Evolutionary conservation across 139 green algal species (phyloP).

Genomic region (Penium margaritaceum): DNA sequence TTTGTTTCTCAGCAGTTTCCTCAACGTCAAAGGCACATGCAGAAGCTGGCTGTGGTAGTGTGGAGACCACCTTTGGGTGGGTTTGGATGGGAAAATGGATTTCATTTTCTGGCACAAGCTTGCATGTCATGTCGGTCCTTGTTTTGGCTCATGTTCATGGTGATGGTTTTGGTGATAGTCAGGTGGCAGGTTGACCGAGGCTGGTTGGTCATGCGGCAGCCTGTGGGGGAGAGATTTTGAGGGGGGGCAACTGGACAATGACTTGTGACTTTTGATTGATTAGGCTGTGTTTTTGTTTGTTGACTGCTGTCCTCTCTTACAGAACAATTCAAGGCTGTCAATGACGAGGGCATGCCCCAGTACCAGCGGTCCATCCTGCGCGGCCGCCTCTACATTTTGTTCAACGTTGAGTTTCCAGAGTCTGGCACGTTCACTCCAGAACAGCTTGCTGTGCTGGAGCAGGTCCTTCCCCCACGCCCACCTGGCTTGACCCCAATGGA

Average conservation of each 20-base stretch:
- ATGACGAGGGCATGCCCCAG: conserved; percentile 91
- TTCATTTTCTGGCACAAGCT: too few relatives aligned
- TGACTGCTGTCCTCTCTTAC: not conserved
- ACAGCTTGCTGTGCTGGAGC: conserved; percentile 38
- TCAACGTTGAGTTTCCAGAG: conserved; percentile 75
- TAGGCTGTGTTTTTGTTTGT: too few relatives aligned
- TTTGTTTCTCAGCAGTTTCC: not conserved
- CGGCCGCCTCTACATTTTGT: conserved; percentile 50
- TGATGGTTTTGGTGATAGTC: too few relatives aligned
- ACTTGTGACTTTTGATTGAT: too few relatives aligned
- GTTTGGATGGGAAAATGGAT: not conserved
- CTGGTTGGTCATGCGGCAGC: too few relatives aligned
- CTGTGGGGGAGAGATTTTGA: too few relatives aligned
- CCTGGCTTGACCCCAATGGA: conserved; percentile 58
- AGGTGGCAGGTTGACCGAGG: too few relatives aligned
- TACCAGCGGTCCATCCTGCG: conserved; percentile 77
- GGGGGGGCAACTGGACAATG: too few relatives aligned
- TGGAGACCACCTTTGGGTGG: not conserved
- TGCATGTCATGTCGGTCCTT: too few relatives aligned
- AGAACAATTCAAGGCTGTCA: conserved; percentile 53
- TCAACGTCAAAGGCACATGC: not conserved
- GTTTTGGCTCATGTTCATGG: too few relatives aligned
- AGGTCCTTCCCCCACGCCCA: conserved; percentile 57
- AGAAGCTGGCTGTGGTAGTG: not conserved
- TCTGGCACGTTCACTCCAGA: conserved; percentile 57